Evolutionary conservation across 2,329 filamentous ascomycete species (phyloP), one percentile per base, ranked within the genome.

Genomic region (Aureobasidium mangrovei): DNA sequence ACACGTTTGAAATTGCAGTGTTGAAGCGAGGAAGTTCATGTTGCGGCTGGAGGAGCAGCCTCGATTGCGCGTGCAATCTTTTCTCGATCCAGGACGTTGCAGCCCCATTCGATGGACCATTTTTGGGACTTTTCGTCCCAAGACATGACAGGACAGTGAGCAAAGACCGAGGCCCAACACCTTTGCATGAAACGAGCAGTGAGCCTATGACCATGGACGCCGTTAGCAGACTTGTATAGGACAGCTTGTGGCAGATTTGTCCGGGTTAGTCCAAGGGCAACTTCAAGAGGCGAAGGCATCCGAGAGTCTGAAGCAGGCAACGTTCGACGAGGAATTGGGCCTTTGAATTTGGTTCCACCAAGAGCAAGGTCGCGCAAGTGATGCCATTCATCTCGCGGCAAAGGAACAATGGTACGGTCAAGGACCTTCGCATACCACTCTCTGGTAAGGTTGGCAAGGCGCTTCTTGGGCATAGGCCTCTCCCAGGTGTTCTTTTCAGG

Each of bases 111-210:
- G 7, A 70, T 60, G 1, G 44, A 56, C 70, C 70, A 72, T 6
- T 56, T 49, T 35, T 61, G 55, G 7, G 48, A 61, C 33, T 57
- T 39, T 7, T 60, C 52, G 58, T 74, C 62, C 60, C 66, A 74
- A 7, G 67, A 65, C 61, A 76, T 67, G 43, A 70, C 64, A 38
- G 73, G 72, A 61, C 70, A 72, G 53, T 72, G 65, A 2, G 57
- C 57, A 49, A 76, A 70, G 5, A 77, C 61, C 27, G 62, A 64
- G 4, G 63, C 59, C 66, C 74, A 78, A 12, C 77, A 57, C 32
- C 73, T 66, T 51, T 65, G 65, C 75, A 78, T 77, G 54, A 68
- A 71, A 7, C 72, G 68, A 8, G 64, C 57, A 2, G 68, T 75
- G 33, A 77, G 64, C n/a, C 47, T 57, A 52, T 72, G 70, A 57